Base-by-base conservation (phyloP, 2,329 filamentous ascomycete species). In the Teratosphaeria epicoccoides region DNA sequence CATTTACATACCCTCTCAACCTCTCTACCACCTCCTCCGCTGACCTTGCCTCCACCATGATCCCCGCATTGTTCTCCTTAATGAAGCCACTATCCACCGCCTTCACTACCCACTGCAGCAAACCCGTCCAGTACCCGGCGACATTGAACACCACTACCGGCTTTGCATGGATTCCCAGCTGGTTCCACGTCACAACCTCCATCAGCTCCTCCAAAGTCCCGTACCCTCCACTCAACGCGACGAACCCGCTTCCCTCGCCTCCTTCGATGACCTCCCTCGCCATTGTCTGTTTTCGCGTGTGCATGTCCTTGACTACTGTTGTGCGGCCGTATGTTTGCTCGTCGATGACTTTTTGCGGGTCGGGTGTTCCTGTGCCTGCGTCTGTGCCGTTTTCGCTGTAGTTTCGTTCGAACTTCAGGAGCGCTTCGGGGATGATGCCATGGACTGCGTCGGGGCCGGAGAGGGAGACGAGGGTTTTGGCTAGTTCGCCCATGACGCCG, bases 141-240 rank as follows among this genome's bases (percentile, higher is more conserved):
- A 96, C 78, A 68, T 97, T 97, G 60, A 87, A 81, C 47, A 96
- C 73, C 50, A 91, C 83, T 45, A 97, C 83, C 3, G 85, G 87
- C 47, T 79, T 76, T 61, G 77, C 77, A 71, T 97, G 93, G 59
- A 98, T 97, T 1, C 93, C 91, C 47, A 98, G 73, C 73, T 97
- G 93, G 70, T 96, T 97, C 66, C 93, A 98, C 10, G 88, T 94
- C 24, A 83, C 83, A 2, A 88, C 82, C 73, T 94, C 88, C 70
- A 95, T 89, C 66, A 98, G 78, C 76, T 98, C 93, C 73, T 98
- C 93, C 67, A 97, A 79, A 2, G 93, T 98, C 20, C 93, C 93
- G 69, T 91, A 98, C 0, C 93, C 93, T 43, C 91, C 91, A 51
- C 80, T 82, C 53, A 98, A 73, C 24, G 89, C 89, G 40, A 98